Percentiles rank a stretch among this genome's conserved stretches.
Evolutionary conservation across 495 filamentous ascomycete genomes (phyloP).

Genomic region (Aspergillus egyptiacus): DNA sequence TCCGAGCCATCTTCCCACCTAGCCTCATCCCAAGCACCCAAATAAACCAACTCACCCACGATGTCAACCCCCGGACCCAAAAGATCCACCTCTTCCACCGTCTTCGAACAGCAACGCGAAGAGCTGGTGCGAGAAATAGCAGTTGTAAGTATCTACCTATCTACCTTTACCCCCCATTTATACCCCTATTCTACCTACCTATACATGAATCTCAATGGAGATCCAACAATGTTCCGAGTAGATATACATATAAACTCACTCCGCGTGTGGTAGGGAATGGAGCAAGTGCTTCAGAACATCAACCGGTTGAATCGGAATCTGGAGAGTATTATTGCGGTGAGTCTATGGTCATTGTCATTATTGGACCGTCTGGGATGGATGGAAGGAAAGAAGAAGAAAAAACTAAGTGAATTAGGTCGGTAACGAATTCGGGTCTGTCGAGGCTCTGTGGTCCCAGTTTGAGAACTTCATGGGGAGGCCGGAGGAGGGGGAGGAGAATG

Average conservation of each 20-base stretch:
- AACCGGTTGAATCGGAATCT: conserved; percentile 90
- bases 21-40: too few relatives aligned
- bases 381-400: neutral
- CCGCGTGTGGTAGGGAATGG: conserved; percentile 88
- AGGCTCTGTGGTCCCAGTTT: conserved; percentile 94
- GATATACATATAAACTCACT: too few relatives aligned
- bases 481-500: conserved; percentile 48
- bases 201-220: too few relatives aligned
- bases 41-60: neutral
- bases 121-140: conserved; percentile 74
- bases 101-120: conserved; percentile 78
- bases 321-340: conserved; percentile 84
- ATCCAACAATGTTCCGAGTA: neutral
- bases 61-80: conserved; percentile 20
- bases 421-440: conserved; percentile 94
- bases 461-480: conserved; percentile 86
- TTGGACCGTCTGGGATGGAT: too few relatives aligned
- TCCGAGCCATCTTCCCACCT: too few relatives aligned
- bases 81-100: conserved; percentile 28
- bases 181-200: too few relatives aligned
- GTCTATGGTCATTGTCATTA: conserved; percentile 23
- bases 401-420: conserved; percentile 56
- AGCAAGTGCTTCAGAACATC: conserved; percentile 91
- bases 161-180: too few relatives aligned
- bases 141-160: conserved; percentile 43